Percentiles rank a stretch among this genome's conserved stretches.
Evolutionary conservation across 306 rosid species (phyloP).

Genomic region (Acmispon strigosus): DNA sequence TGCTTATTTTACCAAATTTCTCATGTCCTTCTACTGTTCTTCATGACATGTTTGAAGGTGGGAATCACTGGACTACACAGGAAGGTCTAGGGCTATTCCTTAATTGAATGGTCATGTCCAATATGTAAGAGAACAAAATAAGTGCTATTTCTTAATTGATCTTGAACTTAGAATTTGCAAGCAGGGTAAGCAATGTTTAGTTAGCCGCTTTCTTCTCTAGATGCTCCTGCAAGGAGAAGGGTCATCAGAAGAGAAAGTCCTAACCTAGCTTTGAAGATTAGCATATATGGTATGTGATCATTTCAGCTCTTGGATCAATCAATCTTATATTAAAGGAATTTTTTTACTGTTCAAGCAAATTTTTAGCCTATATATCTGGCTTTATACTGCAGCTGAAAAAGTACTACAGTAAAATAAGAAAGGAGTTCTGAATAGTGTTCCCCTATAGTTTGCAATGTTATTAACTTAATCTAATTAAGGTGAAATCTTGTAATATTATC

Average conservation of each 20-base stretch:
- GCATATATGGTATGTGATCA: not conserved
- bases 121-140: constrained; percentile 52
- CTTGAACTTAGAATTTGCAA: constrained; percentile 36
- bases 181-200: constrained; percentile 23
- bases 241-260: too few relatives aligned
- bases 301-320: too few relatives aligned
- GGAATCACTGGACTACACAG: constrained; percentile 48
- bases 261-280: constrained; percentile 9
- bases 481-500: not conserved
- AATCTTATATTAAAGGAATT: not conserved
- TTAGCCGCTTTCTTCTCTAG: not conserved
- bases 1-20: constrained; percentile 1
- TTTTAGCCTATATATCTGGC: too few relatives aligned
- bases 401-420: not conserved
- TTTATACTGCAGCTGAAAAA: not conserved
- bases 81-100: constrained; percentile 73
- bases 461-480: not conserved
- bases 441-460: not conserved
- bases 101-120: constrained; percentile 64
- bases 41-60: constrained; percentile 62
- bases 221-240: too few relatives aligned
- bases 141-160: constrained; percentile 61
- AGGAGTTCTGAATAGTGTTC: not conserved
- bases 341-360: not conserved
- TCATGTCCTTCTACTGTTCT: constrained; percentile 44